Percentiles rank a stretch among this genome's conserved stretches.
Conservation (phyloP, 2,329 filamentous ascomycete species). For the Penicillium freii region DNA sequence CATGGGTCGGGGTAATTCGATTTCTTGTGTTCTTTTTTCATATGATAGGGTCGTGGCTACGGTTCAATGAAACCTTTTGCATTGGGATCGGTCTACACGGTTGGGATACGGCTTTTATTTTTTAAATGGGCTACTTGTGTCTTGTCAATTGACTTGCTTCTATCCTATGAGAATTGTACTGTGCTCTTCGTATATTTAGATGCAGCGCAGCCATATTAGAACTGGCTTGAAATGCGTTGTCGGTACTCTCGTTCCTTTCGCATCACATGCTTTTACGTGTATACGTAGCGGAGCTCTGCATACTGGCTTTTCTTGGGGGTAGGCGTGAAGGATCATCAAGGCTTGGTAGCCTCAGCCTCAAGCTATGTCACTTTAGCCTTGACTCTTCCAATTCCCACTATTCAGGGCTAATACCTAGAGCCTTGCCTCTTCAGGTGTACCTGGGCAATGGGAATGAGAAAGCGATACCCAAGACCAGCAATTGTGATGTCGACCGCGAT, state of each 20-base stretch:
- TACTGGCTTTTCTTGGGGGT: neutral
- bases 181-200: slow-evolving; percentile 2
- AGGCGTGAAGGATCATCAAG: neutral
- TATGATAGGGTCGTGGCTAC: slow-evolving; percentile 14
- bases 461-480: neutral
- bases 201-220: neutral
- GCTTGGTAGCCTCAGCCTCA: too few relatives aligned
- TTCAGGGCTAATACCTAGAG: neutral
- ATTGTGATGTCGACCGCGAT: neutral
- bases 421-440: too few relatives aligned
- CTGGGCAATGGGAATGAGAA: neutral
- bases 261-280: neutral
- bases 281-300: neutral
- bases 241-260: neutral
- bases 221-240: neutral
- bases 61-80: slow-evolving; percentile 12
- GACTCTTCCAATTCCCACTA: neutral
- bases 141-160: slow-evolving; percentile 16
- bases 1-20: slow-evolving; percentile 23
- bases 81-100: slow-evolving; percentile 28
- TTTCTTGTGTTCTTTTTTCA: slow-evolving; percentile 10
- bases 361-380: neutral
- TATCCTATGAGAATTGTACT: neutral
- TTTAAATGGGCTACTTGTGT: slow-evolving; percentile 1
- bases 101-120: slow-evolving; percentile 14